Base-by-base conservation (phyloP, 371 early-diverging fungal species). In the Syncephalastrum racemosum region DNA sequence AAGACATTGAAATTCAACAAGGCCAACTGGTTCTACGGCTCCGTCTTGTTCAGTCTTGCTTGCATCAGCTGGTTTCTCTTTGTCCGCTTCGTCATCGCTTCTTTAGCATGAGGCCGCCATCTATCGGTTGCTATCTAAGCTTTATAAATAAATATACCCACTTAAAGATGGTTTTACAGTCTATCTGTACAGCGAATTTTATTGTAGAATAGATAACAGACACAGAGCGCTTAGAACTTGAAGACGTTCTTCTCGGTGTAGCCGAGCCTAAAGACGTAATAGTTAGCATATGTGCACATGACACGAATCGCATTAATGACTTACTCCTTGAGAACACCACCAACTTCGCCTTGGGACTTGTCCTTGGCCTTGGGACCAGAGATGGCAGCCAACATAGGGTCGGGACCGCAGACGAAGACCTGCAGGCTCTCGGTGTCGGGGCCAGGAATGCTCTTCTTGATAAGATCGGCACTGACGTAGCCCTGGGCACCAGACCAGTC, bases 331-430 rank as follows among this genome's bases (percentile, higher is more conserved):
- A 99, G 80, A 10, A 93, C 67, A 52, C 98, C 86, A 65, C 67
- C 65, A 58, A 92, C 67, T 58, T 87, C 86, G 36, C 99, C 98
- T 74, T 97, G 99, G 41, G 81, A 79, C 53, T 79, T 82, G 63
- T 91, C 90, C 50, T 77, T 75, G n/a, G 72, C 79, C 82, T 96
- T 97, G 54, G 80, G 61, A n/a, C 99, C 99, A 58, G 91, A 82
- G 43, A 97, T 63, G 14, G 76, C 59, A 55, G 82, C 79, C 63
- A 97, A 77, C 88, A 96, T 86, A 10, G 84, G 86, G 47, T 75
- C 68, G 31, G 96, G 96, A 50, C 98, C 63, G 18, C 98, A 98
- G 41, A 95, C 92, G 54, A 93, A 81, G 60, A 97, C 79, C 58
- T 90, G 75, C 54, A 81, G 54, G 56, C 78, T 76, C 16, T 67